Base-by-base conservation (phyloP, 352 stramenopile species). In the Pythium monospermum region DNA sequence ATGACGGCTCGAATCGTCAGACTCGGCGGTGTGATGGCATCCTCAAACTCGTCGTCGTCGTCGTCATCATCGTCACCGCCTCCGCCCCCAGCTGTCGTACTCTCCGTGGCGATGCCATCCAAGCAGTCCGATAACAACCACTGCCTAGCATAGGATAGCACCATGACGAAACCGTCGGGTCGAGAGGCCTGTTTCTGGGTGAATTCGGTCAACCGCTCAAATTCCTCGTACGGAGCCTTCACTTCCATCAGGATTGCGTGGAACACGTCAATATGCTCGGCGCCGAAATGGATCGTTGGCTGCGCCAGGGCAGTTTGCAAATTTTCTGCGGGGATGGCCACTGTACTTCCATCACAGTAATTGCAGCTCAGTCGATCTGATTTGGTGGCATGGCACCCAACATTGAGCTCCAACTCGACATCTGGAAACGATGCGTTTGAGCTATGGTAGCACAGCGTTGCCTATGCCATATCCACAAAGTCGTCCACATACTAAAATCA, bases 241-340 rank as follows among this genome's bases (percentile, higher is more conserved):
- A 94, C 80, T 64, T 94, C 84, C 44, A 89, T 81, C 48, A 94
- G 53, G 60, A 94, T 91, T 19, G 82, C 80, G 49, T 89, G 91
- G 48, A 93, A 67, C 2, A 93, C 76, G 44, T 94, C 84, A 37
- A 94, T 84, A 49, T 93, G 84, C 25, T 88, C 69, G 0, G 71
- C 64, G 43, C 69, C 78, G 31, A 94, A 79, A 59, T 94, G 84
- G 32, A 93, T 69, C 25, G 66, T 66, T 0, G 82, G 82, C 38
- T 83, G 73, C 6, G 21, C 47, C 1, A 19, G 18, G 2, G 47
- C 38, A 23, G 21, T 40, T 18, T 16, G n/a, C 11, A 67, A 26
- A 16, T 46, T 49, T 19, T 51, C 21, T 18, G 21, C 27, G 10
- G 59, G n/a, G 15, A 56, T 6, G 0, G 6, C 25, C 16, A 25